Conservation (phyloP, 768 basidiomycete genomes). For the Neoboletus magnificus region DNA sequence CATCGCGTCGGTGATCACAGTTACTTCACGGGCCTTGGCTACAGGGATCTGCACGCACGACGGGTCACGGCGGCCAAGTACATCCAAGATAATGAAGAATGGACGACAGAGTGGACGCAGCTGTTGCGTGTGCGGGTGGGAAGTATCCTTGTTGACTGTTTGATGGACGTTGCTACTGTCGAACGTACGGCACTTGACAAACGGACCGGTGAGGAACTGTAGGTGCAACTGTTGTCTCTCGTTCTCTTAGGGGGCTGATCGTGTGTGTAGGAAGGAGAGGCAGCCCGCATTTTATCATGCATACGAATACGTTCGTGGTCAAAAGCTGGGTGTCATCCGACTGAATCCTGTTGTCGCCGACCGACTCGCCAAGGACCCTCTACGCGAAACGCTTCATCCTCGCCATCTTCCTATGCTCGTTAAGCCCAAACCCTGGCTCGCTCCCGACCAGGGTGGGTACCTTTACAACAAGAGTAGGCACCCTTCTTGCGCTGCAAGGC, state of each 20-base stretch:
- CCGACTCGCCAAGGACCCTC: constrained; percentile 68
- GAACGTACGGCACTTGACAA: constrained; percentile 56
- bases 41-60: constrained; percentile 58
- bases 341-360: constrained; percentile 79
- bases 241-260: constrained; percentile 3
- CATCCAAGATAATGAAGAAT: constrained; percentile 62
- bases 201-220: constrained; percentile 59
- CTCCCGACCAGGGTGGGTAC: constrained; percentile 77
- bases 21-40: constrained; percentile 60
- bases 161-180: constrained; percentile 84
- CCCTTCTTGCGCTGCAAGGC: neutral
- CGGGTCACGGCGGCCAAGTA: constrained; percentile 64
- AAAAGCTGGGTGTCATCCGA: constrained; percentile 88
- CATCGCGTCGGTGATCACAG: constrained; percentile 32
- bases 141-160: constrained; percentile 72
- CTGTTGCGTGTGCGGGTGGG: constrained; percentile 73
- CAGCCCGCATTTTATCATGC: constrained; percentile 91
- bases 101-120: constrained; percentile 85
- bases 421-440: constrained; percentile 84
- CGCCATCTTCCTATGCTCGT: constrained; percentile 96
- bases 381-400: constrained; percentile 77
- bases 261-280: constrained; percentile 52
- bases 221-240: constrained; percentile 28
- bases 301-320: constrained; percentile 92
- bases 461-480: constrained; percentile 69